A percentile compares a stretch with the other conserved stretches of the same genome.
These are phyloP conservation scores for Phytophthora fragariaefolia DNA, from an alignment of 352 stramenopile genomes.

Conservation along the genomic window DNA sequence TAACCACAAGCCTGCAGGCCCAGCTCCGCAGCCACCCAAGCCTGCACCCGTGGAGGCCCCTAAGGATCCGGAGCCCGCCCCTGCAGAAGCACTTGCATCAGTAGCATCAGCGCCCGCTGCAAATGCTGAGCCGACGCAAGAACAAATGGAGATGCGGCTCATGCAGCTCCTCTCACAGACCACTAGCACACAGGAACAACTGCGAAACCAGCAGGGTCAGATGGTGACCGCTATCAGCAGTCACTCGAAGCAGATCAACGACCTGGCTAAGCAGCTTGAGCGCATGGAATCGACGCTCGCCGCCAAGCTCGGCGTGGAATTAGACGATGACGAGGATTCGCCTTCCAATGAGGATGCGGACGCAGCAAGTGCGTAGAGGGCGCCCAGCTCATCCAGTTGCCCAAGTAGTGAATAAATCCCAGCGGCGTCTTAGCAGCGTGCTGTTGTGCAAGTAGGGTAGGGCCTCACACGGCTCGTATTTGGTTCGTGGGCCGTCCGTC, in stretches of 20 bases:
- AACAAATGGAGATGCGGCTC: conserved; percentile 81
- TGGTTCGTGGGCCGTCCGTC: conserved; percentile 20
- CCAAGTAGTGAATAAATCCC: conserved; percentile 39
- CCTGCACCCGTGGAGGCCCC: conserved; percentile 21
- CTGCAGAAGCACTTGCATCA: conserved; percentile 19
- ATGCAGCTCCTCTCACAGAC: conserved; percentile 87
- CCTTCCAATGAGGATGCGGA: conserved; percentile 33
- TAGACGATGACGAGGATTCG: conserved; percentile 24
- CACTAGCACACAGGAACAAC: conserved; percentile 84
- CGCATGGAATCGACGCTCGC: conserved; percentile 83
- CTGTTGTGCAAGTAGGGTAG: conserved; percentile 40
- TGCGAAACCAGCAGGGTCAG: conserved; percentile 83
- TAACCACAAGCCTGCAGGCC: conserved; percentile 32
- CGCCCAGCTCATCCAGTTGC: conserved; percentile 23
- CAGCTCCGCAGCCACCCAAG: conserved; percentile 26
- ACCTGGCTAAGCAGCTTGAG: conserved; percentile 84
- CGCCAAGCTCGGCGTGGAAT: conserved; percentile 57
- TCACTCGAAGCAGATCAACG: conserved; percentile 85
- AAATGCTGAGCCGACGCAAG: conserved; percentile 38
- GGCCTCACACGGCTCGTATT: conserved; percentile 21
- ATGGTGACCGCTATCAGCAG: conserved; percentile 84
- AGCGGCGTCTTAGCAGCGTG: conserved; percentile 22
- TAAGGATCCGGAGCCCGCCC: conserved; percentile 11
- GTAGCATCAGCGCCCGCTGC: conserved; percentile 15
- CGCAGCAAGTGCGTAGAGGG: conserved; percentile 41